Conservation (phyloP, 2,329 filamentous ascomycete species). For the Colletotrichum sp. region DNA sequence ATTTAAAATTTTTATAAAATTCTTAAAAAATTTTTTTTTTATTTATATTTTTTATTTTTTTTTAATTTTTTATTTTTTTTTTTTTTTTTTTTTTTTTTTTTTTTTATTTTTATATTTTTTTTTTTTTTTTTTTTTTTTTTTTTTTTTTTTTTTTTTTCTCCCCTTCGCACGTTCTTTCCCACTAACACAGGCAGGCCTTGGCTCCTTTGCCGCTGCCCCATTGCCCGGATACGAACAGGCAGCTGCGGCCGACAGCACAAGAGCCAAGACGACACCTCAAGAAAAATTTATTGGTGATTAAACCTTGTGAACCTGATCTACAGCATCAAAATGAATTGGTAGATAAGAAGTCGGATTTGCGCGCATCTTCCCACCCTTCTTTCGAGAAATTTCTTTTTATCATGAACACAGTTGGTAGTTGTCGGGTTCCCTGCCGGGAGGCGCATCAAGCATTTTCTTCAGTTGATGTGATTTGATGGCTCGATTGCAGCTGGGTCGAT, state of each 20-base stretch:
- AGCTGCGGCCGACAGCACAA: background rate
- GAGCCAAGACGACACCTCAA: background rate
- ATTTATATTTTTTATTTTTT: too few relatives aligned
- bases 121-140: background rate
- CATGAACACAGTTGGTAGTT: background rate
- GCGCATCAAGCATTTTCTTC: conserved; percentile 9
- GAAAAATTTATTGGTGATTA: background rate
- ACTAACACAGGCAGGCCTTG: background rate
- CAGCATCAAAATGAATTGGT: background rate
- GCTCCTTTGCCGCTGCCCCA: background rate
- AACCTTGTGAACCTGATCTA: background rate
- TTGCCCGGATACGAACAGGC: conserved; percentile 4
- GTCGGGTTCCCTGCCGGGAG: background rate
- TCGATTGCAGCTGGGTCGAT: background rate
- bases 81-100: too few relatives aligned
- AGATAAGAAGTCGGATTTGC: background rate
- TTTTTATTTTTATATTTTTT: background rate
- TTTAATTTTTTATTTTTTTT: too few relatives aligned
- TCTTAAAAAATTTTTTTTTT: too few relatives aligned
- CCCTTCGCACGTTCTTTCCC: background rate
- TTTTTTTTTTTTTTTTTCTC: background rate
- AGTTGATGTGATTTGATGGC: background rate
- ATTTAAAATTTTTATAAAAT: too few relatives aligned
- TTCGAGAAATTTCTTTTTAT: background rate
- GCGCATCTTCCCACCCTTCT: background rate